phyloP scores from a whole-genome alignment of 208 protist species.

The Novymonas esmeraldas region DNA sequence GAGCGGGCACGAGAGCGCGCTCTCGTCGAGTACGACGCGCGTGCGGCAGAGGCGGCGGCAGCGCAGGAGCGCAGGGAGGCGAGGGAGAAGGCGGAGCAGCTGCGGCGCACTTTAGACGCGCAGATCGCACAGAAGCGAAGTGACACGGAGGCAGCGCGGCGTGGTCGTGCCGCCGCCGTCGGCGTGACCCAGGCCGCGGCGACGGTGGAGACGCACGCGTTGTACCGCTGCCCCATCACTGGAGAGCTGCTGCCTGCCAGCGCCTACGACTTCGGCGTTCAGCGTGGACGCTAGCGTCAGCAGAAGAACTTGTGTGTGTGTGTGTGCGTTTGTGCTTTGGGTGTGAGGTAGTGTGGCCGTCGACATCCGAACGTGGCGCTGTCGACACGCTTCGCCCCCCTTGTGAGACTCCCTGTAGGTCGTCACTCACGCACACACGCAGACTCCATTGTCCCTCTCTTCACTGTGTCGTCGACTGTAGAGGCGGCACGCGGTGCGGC shows the following conservation, averaged over 20 bases:
- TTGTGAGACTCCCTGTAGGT: no score
- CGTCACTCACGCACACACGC: no score
- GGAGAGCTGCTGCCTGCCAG: slow-evolving; percentile 51
- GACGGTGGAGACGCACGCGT: slow-evolving; percentile 21
- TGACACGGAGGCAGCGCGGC: not conserved
- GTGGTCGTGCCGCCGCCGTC: not conserved
- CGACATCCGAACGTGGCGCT: no score
- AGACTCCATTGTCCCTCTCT: no score
- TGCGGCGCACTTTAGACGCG: slow-evolving; percentile 19
- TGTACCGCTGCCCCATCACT: slow-evolving; percentile 76
- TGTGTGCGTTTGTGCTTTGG: no score
- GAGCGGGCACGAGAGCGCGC: slow-evolving; percentile 26
- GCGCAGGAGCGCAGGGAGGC: slow-evolving; percentile 19
- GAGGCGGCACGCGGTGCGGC: no score
- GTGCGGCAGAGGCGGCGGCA: slow-evolving; percentile 14
- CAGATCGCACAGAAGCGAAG: slow-evolving; percentile 28
- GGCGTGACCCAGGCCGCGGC: slow-evolving; percentile 6
- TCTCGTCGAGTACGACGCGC: slow-evolving; percentile 22
- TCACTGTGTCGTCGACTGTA: no score
- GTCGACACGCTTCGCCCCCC: no score
- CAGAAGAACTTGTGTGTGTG: no score
- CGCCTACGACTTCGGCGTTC: slow-evolving; percentile 54
- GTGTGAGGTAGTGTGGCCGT: no score
- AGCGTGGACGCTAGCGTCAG: slow-evolving; percentile 1
- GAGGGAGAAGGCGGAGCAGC: slow-evolving; percentile 13